A percentile compares a stretch with the other conserved stretches of the same genome.
These are phyloP conservation scores for Verbascum thapsus DNA, from an alignment of 257 asterid species.

Conservation along the genomic window DNA sequence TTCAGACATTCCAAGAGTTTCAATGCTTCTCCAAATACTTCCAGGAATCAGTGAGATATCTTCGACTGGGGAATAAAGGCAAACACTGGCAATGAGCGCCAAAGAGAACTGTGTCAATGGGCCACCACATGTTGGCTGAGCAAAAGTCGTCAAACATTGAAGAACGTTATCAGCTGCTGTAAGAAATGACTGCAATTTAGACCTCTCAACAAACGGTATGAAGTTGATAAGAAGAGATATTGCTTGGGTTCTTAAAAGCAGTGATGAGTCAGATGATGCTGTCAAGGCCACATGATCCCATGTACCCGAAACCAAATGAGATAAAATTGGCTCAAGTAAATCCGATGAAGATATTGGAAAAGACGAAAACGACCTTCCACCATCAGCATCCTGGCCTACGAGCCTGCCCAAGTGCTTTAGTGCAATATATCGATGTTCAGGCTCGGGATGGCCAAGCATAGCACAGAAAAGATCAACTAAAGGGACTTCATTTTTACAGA, in stretches of 20 bases:
- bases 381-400: slow-evolving; percentile 59
- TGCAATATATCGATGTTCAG: slow-evolving; percentile 90
- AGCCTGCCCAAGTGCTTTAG: slow-evolving; percentile 78
- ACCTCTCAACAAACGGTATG: slow-evolving; percentile 69
- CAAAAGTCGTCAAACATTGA: slow-evolving; percentile 64
- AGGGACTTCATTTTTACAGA: slow-evolving; percentile 57
- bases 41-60: slow-evolving; percentile 84
- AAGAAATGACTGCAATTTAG: slow-evolving; percentile 76
- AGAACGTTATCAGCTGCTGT: slow-evolving; percentile 77
- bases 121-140: slow-evolving; percentile 64
- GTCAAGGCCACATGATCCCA: slow-evolving; percentile 86
- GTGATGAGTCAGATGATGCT: slow-evolving; percentile 78
- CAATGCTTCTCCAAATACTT: slow-evolving; percentile 80
- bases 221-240: slow-evolving; percentile 67
- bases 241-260: slow-evolving; percentile 71
- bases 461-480: slow-evolving; percentile 63
- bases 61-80: slow-evolving; percentile 80
- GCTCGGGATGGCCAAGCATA: slow-evolving; percentile 88
- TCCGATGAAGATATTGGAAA: slow-evolving; percentile 46
- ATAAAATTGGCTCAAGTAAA: slow-evolving; percentile 43
- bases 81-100: slow-evolving; percentile 75
- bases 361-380: slow-evolving; percentile 45
- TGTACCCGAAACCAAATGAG: slow-evolving; percentile 61
- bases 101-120: slow-evolving; percentile 73
- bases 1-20: slow-evolving; percentile 62